Conservation (phyloP, 106 monocot species). For the Triglochin maritima region DNA sequence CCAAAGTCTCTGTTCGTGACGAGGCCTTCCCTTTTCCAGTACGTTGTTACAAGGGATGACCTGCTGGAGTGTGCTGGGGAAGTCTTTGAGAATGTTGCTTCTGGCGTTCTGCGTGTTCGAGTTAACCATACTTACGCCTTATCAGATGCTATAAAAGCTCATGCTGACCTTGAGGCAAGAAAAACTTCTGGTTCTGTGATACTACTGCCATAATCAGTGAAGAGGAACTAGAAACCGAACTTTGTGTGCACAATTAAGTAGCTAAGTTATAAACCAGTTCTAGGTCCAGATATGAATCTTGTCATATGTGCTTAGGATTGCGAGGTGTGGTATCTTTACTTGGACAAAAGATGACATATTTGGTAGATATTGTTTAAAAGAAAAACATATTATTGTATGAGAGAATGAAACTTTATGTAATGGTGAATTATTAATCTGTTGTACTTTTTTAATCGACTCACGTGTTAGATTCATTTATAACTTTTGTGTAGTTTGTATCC, state of each 20-base stretch:
- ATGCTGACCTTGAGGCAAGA: conserved; percentile 73
- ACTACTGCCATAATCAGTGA: conserved; percentile 25
- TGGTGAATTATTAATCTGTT: neutral
- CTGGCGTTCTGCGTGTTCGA: conserved; percentile 56
- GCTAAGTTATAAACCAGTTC: no score
- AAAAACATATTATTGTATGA: neutral
- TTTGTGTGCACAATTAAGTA: no score
- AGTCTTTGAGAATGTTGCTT: conserved; percentile 47
- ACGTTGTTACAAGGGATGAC: conserved; percentile 70
- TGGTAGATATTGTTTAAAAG: neutral
- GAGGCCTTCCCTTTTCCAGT: conserved; percentile 62
- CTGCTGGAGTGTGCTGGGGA: conserved; percentile 74
- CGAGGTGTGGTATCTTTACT: neutral
- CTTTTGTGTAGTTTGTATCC: no score
- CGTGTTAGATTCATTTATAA: no score
- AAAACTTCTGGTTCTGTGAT: conserved; percentile 82
- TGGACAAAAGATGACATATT: neutral
- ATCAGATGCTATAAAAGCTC: conserved; percentile 63
- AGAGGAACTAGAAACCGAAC: no score
- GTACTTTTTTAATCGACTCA: no score
- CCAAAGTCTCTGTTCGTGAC: conserved; percentile 70
- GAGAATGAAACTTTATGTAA: neutral
- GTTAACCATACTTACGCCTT: conserved; percentile 75
- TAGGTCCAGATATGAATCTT: neutral
- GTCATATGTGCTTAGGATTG: neutral